Conservation (phyloP, 2,329 filamentous ascomycete genomes). For the Fonsecaea multimorphosa region DNA sequence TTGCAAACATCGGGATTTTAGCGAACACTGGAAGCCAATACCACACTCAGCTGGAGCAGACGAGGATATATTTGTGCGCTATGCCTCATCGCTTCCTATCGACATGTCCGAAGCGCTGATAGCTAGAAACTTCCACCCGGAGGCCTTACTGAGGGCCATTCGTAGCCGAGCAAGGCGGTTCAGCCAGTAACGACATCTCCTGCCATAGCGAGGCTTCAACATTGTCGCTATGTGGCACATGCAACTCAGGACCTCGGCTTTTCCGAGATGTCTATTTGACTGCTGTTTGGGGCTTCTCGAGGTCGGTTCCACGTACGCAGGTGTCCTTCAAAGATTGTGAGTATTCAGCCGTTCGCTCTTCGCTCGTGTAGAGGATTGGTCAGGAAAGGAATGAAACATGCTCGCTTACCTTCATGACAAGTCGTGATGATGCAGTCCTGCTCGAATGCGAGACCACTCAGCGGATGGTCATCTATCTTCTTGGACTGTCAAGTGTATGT, state of each 20-base stretch:
- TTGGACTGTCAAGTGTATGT: constrained; percentile 67
- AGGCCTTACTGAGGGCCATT: not conserved
- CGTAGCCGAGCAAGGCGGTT: not conserved
- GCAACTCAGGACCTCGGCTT: constrained; percentile 19
- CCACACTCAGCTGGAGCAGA: not conserved
- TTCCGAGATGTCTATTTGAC: constrained; percentile 42
- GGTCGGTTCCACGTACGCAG: constrained; percentile 77
- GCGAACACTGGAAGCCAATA: not conserved
- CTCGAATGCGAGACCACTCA: constrained; percentile 91
- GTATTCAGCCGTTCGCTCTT: constrained; percentile 33
- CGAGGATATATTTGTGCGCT: not conserved
- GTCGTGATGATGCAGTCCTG: constrained; percentile 91
- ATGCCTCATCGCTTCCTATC: not conserved
- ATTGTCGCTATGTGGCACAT: not conserved
- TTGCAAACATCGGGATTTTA: not conserved
- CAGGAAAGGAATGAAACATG: constrained; percentile 32
- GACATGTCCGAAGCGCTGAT: not conserved
- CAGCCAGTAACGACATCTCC: not conserved
- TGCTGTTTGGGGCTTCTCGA: constrained; percentile 49
- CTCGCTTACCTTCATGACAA: constrained; percentile 79
- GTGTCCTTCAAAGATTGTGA: constrained; percentile 62
- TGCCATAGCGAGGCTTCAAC: constrained; percentile 1
- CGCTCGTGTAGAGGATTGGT: not conserved
- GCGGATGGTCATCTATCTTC: constrained; percentile 80
- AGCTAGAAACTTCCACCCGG: not conserved